Evolutionary conservation across 2,329 filamentous ascomycete genomes (phyloP).

Genomic region (Verticillium tricorpus): DNA sequence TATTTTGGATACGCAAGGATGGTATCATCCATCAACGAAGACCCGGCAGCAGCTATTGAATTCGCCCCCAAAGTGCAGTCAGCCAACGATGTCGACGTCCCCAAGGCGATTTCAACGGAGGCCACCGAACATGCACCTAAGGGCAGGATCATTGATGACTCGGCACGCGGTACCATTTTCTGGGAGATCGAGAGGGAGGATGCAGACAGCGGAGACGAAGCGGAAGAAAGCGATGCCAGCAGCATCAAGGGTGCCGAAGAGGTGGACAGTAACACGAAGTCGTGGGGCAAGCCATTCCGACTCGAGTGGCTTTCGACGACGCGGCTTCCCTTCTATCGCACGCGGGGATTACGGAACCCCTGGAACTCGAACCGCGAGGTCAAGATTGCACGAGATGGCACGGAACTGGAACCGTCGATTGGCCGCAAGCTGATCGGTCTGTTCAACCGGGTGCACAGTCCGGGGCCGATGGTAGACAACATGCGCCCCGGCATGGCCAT

Average conservation of each 20-base stretch:
- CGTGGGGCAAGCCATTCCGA: conserved; percentile 87
- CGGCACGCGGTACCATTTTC: conserved; percentile 90
- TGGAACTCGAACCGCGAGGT: conserved; percentile 96
- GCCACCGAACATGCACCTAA: conserved; percentile 73
- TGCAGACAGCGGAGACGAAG: conserved; percentile 35
- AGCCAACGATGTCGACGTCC: conserved; percentile 58
- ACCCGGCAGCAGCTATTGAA: conserved; percentile 64
- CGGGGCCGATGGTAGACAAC: conserved; percentile 18
- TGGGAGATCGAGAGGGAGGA: conserved; percentile 78
- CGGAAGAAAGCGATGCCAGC: conserved; percentile 34
- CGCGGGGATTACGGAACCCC: conserved; percentile 80
- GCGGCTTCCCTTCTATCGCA: conserved; percentile 82
- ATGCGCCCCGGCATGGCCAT: conserved; percentile 27
- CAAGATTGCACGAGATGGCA: conserved; percentile 93
- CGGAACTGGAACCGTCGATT: conserved; percentile 80
- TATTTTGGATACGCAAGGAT: conserved; percentile 95
- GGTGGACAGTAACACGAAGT: conserved; percentile 48
- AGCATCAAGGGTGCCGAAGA: conserved; percentile 34
- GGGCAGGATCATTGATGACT: conserved; percentile 88
- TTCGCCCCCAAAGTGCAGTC: conserved; percentile 63
- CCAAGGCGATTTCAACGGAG: conserved; percentile 75
- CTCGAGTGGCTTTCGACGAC: conserved; percentile 86
- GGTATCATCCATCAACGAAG: conserved; percentile 76
- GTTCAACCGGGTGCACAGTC: conserved; percentile 59
- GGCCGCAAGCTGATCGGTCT: conserved; percentile 73